phyloP scores from a whole-genome alignment of 2,329 filamentous ascomycete genomes.

The Colletotrichum sp. region DNA sequence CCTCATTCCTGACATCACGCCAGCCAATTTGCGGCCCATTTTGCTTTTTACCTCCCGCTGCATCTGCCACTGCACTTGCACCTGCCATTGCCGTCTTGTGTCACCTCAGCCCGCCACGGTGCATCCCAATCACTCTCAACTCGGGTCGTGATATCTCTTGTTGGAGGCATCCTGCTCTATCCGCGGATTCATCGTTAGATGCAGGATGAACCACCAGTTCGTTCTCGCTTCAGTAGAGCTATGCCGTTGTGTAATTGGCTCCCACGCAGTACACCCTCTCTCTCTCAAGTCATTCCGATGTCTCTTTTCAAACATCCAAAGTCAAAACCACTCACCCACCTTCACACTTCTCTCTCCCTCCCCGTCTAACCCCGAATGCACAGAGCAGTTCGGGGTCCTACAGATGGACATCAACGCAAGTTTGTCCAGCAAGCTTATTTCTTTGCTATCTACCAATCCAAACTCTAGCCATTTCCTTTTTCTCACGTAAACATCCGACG shows the following conservation, averaged over 20 bases:
- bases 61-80: background rate
- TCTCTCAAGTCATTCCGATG: background rate
- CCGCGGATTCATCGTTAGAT: background rate
- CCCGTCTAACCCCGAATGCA: background rate
- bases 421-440: slow-evolving; percentile 8
- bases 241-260: background rate
- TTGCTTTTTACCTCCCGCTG: background rate
- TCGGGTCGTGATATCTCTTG: background rate
- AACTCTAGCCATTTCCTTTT: background rate
- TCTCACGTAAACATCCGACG: background rate
- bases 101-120: background rate
- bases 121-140: background rate
- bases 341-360: background rate
- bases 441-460: background rate
- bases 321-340: background rate
- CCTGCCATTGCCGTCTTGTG: background rate
- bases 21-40: background rate
- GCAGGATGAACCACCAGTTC: background rate
- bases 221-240: background rate
- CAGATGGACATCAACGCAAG: background rate
- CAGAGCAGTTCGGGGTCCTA: background rate
- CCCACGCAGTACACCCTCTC: background rate
- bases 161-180: background rate
- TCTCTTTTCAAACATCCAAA: background rate
- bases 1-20: slow-evolving; percentile 6